Evolutionary conservation across 2,329 filamentous ascomycete species (phyloP).

Genomic region (Fusarium dlaminii): DNA sequence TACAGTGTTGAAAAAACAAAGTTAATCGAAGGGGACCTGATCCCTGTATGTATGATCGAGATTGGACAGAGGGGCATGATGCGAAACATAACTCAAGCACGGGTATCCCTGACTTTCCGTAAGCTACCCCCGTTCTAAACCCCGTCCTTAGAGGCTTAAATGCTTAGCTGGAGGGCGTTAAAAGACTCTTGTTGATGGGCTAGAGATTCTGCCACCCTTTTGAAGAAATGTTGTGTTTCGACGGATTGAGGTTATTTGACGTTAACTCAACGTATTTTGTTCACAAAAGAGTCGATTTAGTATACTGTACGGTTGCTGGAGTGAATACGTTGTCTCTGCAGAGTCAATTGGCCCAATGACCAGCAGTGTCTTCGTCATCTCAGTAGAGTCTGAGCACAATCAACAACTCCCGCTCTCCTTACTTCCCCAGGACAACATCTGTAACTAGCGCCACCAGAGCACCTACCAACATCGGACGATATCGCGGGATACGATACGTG

Average conservation of each 20-base stretch:
- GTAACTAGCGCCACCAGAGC: slow-evolving; percentile 30
- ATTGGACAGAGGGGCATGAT: slow-evolving; percentile 17
- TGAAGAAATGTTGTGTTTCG: slow-evolving; percentile 21
- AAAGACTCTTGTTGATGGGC: slow-evolving; percentile 13
- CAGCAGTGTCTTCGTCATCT: background rate
- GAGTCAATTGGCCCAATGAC: background rate
- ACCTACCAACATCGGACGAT: slow-evolving; percentile 43
- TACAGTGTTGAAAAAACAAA: slow-evolving; percentile 24
- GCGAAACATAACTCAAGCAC: slow-evolving; percentile 30
- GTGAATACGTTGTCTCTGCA: background rate
- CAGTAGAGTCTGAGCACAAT: slow-evolving; percentile 1
- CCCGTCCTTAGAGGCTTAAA: background rate
- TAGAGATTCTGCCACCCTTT: slow-evolving; percentile 25
- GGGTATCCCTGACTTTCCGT: slow-evolving; percentile 25
- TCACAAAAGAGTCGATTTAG: background rate
- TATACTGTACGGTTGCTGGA: background rate
- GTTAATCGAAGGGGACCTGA: slow-evolving; percentile 17
- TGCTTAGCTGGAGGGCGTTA: background rate
- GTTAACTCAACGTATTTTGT: background rate
- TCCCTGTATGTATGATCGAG: slow-evolving; percentile 18
- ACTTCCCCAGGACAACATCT: slow-evolving; percentile 25
- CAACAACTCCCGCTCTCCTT: slow-evolving; percentile 8
- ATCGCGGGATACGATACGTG: slow-evolving; percentile 38
- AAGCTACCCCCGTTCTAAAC: slow-evolving; percentile 8
- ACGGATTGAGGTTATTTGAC: background rate